Evolutionary conservation across 2,329 filamentous ascomycete genomes (phyloP).

Genomic region (Sphaerostilbella broomeana): DNA sequence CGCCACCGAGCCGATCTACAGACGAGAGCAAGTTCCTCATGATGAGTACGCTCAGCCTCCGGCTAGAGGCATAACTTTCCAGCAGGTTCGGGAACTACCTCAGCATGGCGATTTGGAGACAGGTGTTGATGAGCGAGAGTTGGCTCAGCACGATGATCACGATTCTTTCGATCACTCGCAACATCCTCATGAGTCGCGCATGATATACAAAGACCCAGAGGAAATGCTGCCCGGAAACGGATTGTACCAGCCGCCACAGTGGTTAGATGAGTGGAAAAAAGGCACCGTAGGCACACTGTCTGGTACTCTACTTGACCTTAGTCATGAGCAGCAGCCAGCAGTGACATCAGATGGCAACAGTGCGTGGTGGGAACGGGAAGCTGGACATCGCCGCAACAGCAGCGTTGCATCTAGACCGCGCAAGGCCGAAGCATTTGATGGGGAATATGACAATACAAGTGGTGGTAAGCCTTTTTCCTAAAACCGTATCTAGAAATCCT

Average conservation of each 20-base stretch:
- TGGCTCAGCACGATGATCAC: background rate
- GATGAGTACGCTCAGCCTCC: slow-evolving; percentile 22
- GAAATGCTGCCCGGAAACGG: slow-evolving; percentile 44
- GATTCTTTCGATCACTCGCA: slow-evolving; percentile 4
- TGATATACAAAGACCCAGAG: slow-evolving; percentile 36
- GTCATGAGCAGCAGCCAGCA: slow-evolving; percentile 20
- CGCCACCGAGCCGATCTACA: slow-evolving; percentile 25
- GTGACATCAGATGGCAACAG: slow-evolving; percentile 40
- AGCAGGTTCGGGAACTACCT: slow-evolving; percentile 7
- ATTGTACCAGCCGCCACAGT: slow-evolving; percentile 52
- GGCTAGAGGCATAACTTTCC: slow-evolving; percentile 16
- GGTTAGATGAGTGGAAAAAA: slow-evolving; percentile 68
- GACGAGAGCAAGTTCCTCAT: slow-evolving; percentile 22
- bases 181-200: slow-evolving; percentile 24
- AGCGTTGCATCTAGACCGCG: slow-evolving; percentile 42
- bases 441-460: slow-evolving; percentile 55
- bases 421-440: slow-evolving; percentile 58
- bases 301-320: slow-evolving; percentile 54
- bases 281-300: slow-evolving; percentile 56
- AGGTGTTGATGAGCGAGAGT: slow-evolving; percentile 7
- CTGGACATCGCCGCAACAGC: slow-evolving; percentile 39
- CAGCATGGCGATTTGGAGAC: slow-evolving; percentile 1
- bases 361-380: slow-evolving; percentile 69
- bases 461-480: slow-evolving; percentile 39
- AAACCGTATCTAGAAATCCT: background rate